Conservation (phyloP, 352 stramenopile genomes). For the Phytopythium vexans region DNA sequence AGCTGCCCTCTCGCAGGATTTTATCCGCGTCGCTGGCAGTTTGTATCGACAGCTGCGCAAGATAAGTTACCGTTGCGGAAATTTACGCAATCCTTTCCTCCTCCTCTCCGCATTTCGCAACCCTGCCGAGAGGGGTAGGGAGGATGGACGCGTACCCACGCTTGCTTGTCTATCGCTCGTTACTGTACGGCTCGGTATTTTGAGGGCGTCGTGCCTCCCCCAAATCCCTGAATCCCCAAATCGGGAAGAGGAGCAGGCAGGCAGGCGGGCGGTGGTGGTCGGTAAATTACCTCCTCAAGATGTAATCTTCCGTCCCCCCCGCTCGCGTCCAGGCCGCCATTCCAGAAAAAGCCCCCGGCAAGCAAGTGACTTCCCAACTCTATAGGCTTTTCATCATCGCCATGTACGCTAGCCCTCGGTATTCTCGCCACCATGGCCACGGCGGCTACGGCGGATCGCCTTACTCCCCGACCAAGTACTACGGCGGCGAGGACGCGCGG, state of each 20-base stretch:
- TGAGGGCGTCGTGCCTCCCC: too few relatives aligned
- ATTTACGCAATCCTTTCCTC: neutral
- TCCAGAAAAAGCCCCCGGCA: slow-evolving; percentile 33
- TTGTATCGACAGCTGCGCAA: neutral
- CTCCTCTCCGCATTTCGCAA: too few relatives aligned
- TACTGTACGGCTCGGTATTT: too few relatives aligned
- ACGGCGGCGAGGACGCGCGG: slow-evolving; percentile 9
- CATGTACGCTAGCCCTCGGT: slow-evolving; percentile 35
- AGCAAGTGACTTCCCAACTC: slow-evolving; percentile 3
- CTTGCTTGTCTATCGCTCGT: too few relatives aligned
- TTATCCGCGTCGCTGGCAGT: neutral
- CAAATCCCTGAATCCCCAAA: too few relatives aligned
- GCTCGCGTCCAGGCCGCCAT: slow-evolving; percentile 15
- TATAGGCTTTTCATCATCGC: neutral
- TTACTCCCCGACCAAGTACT: slow-evolving; percentile 26
- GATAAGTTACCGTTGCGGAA: neutral
- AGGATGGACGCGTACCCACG: too few relatives aligned
- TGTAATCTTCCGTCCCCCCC: too few relatives aligned
- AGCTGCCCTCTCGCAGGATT: slow-evolving; percentile 3
- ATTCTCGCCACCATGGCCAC: slow-evolving; percentile 24
- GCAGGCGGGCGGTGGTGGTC: too few relatives aligned
- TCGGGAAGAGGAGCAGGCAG: too few relatives aligned
- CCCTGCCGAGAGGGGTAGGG: too few relatives aligned
- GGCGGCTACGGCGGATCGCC: slow-evolving; percentile 20
- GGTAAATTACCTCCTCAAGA: slow-evolving; percentile 2